phyloP scores from a whole-genome alignment of 805 yeast species.

The Wickerhamomyces mucosus region DNA sequence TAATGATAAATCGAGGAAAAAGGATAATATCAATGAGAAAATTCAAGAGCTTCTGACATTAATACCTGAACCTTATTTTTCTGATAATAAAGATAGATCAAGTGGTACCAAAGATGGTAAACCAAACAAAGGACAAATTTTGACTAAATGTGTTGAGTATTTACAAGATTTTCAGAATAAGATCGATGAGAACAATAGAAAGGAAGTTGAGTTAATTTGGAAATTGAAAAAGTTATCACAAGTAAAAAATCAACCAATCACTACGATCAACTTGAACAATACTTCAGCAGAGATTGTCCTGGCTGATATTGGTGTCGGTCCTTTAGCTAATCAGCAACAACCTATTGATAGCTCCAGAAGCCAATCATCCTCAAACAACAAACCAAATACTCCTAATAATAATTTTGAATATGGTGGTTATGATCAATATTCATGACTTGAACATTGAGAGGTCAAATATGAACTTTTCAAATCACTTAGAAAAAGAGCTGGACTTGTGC shows the following conservation, averaged over 20 bases:
- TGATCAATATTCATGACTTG: constrained; percentile 19
- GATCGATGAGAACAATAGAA: constrained; percentile 71
- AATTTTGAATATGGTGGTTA: constrained; percentile 31
- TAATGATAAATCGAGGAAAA: constrained; percentile 34
- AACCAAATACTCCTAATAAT: constrained; percentile 19
- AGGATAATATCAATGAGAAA: constrained; percentile 49
- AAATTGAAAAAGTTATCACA: constrained; percentile 46
- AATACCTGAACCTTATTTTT: constrained; percentile 37
- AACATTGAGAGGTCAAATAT: background rate
- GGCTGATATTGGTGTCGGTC: constrained; percentile 77
- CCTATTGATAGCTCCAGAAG: constrained; percentile 21
- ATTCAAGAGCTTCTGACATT: constrained; percentile 40
- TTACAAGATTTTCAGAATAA: constrained; percentile 55
- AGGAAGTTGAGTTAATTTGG: constrained; percentile 65
- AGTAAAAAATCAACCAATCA: constrained; percentile 30
- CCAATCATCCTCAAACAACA: constrained; percentile 4
- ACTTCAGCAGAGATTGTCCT: constrained; percentile 77
- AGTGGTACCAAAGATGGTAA: constrained; percentile 76
- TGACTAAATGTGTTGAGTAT: constrained; percentile 68
- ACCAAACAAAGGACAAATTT: constrained; percentile 77
- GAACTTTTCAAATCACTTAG: too few relatives aligned
- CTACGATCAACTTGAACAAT: constrained; percentile 35
- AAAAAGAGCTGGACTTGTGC: too few relatives aligned
- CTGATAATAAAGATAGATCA: constrained; percentile 31
- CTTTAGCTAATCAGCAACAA: constrained; percentile 45